These are phyloP conservation scores for Ichthyophonus hoferi DNA, from an alignment of 208 protist genomes.

Conservation along the genomic window DNA sequence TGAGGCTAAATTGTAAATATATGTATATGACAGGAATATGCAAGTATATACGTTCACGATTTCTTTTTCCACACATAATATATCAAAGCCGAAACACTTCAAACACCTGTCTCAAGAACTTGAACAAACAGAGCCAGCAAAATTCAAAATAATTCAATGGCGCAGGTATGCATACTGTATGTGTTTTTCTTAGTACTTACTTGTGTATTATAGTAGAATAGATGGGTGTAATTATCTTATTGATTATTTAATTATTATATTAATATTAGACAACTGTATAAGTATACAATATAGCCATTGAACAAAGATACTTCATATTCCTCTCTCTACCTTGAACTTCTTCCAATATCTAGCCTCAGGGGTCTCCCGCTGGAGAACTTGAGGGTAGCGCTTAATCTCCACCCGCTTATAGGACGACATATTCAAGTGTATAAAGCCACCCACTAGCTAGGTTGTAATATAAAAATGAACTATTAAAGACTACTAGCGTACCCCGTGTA, in stretches of 20 bases:
- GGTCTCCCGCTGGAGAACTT: not conserved
- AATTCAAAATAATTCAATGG: no score
- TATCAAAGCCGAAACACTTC: not conserved
- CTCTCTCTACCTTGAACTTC: slow-evolving; percentile 31
- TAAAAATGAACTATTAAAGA: no score
- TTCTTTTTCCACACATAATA: not conserved
- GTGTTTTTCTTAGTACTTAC: not conserved
- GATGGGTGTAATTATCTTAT: not conserved
- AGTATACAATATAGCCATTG: not conserved
- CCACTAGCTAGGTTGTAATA: no score
- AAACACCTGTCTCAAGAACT: no score
- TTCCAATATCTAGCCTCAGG: slow-evolving; percentile 38
- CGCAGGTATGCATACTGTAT: no score
- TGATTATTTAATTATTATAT: not conserved
- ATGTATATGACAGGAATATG: not conserved
- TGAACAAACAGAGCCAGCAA: no score
- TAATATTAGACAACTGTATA: not conserved
- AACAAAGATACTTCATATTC: not conserved
- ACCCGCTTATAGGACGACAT: slow-evolving; percentile 24
- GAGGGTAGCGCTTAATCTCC: slow-evolving; percentile 22
- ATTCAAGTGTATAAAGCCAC: no score
- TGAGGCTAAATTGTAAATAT: not conserved
- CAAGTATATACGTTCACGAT: not conserved
- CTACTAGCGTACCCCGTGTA: no score
- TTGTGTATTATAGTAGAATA: not conserved